A percentile compares a stretch with the other conserved stretches of the same genome.
Evolutionary conservation across 805 yeast species (phyloP).

Genomic region (Huiozyma sinensis): DNA sequence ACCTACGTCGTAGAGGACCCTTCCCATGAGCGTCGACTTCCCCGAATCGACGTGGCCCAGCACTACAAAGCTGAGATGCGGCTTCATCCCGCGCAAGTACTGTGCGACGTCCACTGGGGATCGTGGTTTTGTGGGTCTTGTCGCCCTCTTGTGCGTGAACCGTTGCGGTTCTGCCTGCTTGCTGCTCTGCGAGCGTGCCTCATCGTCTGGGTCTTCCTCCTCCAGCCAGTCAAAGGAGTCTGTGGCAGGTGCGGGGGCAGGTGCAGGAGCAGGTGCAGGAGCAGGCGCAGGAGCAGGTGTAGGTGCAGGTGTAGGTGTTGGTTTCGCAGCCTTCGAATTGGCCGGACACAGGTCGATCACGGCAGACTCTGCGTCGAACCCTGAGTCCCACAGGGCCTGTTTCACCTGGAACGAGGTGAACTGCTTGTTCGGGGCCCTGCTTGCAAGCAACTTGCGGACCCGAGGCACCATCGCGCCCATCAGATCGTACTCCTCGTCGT

Average conservation of each 20-base stretch:
- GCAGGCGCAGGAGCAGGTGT: too few species aligned
- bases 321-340: slow-evolving; percentile 20
- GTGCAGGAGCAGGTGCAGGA: too few species aligned
- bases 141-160: slow-evolving; percentile 15
- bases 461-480: slow-evolving; percentile 38
- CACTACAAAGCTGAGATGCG: slow-evolving; percentile 90
- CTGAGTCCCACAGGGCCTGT: slow-evolving; percentile 41
- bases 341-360: slow-evolving; percentile 31
- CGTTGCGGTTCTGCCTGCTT: slow-evolving; percentile 14
- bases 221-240: slow-evolving; percentile 1
- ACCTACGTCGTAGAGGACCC: slow-evolving; percentile 82
- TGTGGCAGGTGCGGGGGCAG: too few species aligned
- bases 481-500: slow-evolving; percentile 29
- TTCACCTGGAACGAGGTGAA: slow-evolving; percentile 36
- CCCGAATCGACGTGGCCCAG: slow-evolving; percentile 99
- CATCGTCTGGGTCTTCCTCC: slow-evolving; percentile 19
- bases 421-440: slow-evolving; percentile 29
- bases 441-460: slow-evolving; percentile 30
- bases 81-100: slow-evolving; percentile 76
- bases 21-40: slow-evolving; percentile 97
- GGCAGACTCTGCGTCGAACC: slow-evolving; percentile 38
- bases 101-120: slow-evolving; percentile 50
- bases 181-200: slow-evolving; percentile 1
- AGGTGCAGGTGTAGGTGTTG: slow-evolving; percentile 4
- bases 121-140: slow-evolving; percentile 24